phyloP scores from a whole-genome alignment of 352 stramenopile genomes.

The Globisporangium abappressorium region DNA sequence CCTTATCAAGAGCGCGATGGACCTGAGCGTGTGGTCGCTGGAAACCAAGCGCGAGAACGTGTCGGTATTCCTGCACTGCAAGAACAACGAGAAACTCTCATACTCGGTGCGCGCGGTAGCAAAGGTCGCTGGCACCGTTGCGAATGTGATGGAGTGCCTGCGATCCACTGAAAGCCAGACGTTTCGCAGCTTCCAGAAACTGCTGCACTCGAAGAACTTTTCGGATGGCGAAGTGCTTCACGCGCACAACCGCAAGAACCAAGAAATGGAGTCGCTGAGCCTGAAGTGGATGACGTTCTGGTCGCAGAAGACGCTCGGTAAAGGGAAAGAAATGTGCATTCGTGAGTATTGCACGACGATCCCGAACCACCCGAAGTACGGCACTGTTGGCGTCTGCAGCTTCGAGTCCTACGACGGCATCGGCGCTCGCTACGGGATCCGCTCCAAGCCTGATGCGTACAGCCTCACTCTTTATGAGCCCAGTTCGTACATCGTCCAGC shows the following conservation, averaged over 20 bases:
- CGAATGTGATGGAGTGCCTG: slow-evolving; percentile 77
- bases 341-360: slow-evolving; percentile 78
- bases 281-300: slow-evolving; percentile 85
- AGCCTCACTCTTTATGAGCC: slow-evolving; percentile 78
- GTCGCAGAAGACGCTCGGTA: slow-evolving; percentile 71
- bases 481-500: slow-evolving; percentile 69
- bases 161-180: slow-evolving; percentile 54
- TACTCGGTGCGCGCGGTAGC: slow-evolving; percentile 73
- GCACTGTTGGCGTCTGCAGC: slow-evolving; percentile 60
- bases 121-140: slow-evolving; percentile 61
- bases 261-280: slow-evolving; percentile 59
- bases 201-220: slow-evolving; percentile 71
- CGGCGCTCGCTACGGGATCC: slow-evolving; percentile 68
- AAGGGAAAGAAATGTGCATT: slow-evolving; percentile 80
- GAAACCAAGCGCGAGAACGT: slow-evolving; percentile 64
- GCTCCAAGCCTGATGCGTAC: slow-evolving; percentile 69
- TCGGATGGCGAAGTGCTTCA: slow-evolving; percentile 80
- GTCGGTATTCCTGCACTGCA: slow-evolving; percentile 73
- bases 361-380: slow-evolving; percentile 53
- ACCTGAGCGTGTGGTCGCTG: slow-evolving; percentile 76
- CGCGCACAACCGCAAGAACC: slow-evolving; percentile 33
- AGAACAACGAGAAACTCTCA: slow-evolving; percentile 78
- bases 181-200: slow-evolving; percentile 68
- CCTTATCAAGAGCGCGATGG: slow-evolving; percentile 53
- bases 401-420: slow-evolving; percentile 84